Evolutionary conservation across 352 stramenopile genomes (phyloP).

Genomic region (Peronospora destructor): DNA sequence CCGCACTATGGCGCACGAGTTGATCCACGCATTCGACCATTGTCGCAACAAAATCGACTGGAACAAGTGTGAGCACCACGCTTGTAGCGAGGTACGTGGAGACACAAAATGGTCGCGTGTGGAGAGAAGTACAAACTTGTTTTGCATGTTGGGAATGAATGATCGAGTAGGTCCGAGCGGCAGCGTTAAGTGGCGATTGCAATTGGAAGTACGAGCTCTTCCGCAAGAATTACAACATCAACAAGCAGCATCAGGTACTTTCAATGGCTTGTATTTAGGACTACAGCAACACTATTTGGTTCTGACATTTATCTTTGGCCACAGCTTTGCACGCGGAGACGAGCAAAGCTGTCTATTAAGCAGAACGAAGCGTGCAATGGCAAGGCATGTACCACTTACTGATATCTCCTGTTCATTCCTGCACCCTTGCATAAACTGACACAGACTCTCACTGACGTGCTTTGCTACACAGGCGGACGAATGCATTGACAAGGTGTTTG

Average conservation of each 20-base stretch:
- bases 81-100: conserved; percentile 81
- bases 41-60: conserved; percentile 90
- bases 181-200: conserved; percentile 83
- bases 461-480: conserved; percentile 55
- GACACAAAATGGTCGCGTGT: neutral
- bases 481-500: conserved; percentile 79
- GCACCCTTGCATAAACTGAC: neutral
- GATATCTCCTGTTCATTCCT: neutral
- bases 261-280: neutral
- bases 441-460: neutral
- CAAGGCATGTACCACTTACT: conserved; percentile 31
- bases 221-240: conserved; percentile 87
- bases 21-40: conserved; percentile 92
- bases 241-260: conserved; percentile 81
- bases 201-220: conserved; percentile 90
- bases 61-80: conserved; percentile 89
- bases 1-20: conserved; percentile 87
- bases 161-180: conserved; percentile 46
- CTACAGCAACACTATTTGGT: neutral
- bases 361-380: conserved; percentile 72
- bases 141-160: neutral
- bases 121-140: neutral
- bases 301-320: conserved; percentile 4
- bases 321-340: conserved; percentile 82
- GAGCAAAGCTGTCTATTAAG: conserved; percentile 81